Evolutionary conservation across 2,329 filamentous ascomycete species (phyloP).

Genomic region (Sclerotinia minor): DNA sequence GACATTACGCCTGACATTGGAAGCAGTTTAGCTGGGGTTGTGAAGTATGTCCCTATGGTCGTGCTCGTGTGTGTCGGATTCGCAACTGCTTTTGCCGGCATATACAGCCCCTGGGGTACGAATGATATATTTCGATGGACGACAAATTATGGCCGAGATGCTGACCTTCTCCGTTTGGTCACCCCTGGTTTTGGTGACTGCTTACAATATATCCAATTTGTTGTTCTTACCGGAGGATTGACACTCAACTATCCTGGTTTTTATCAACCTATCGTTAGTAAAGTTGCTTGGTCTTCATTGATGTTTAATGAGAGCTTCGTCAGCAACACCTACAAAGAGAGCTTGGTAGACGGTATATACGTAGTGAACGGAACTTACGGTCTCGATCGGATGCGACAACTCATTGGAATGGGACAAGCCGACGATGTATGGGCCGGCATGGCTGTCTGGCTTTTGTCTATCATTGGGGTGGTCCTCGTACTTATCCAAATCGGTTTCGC

Average conservation of each 20-base stretch:
- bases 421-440: slow-evolving; percentile 91
- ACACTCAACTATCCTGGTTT: slow-evolving; percentile 89
- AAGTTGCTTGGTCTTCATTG: slow-evolving; percentile 82
- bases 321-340: slow-evolving; percentile 63
- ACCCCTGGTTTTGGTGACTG: slow-evolving; percentile 97
- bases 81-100: slow-evolving; percentile 79
- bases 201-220: slow-evolving; percentile 93
- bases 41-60: slow-evolving; percentile 75
- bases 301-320: slow-evolving; percentile 94
- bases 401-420: slow-evolving; percentile 74
- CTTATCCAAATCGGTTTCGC: slow-evolving; percentile 77
- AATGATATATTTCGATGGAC: slow-evolving; percentile 91
- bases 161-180: slow-evolving; percentile 85
- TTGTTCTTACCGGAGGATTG: slow-evolving; percentile 82
- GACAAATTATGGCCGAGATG: slow-evolving; percentile 95
- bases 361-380: slow-evolving; percentile 75
- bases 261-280: slow-evolving; percentile 87
- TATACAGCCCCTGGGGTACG: slow-evolving; percentile 92
- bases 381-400: slow-evolving; percentile 73
- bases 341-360: slow-evolving; percentile 84
- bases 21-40: slow-evolving; percentile 60
- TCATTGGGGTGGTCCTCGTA: slow-evolving; percentile 66
- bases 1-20: slow-evolving; percentile 83
- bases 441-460: slow-evolving; percentile 84
- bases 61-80: slow-evolving; percentile 78